Conservation (phyloP, 2,329 filamentous ascomycete species). For the Rugonectria rugulosa region DNA sequence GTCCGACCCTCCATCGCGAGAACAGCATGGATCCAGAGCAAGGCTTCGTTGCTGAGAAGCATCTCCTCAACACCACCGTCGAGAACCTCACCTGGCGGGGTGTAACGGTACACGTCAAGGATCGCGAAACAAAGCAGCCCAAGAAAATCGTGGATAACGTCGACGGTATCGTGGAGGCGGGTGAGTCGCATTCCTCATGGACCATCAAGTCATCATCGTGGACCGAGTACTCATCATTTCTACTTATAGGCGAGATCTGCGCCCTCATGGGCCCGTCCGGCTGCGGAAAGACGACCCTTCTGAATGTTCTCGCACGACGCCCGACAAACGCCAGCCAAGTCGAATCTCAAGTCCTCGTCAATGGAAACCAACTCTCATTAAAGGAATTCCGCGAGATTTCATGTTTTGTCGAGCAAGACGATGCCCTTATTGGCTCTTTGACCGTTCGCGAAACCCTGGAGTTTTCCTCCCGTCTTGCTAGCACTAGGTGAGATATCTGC, state of each 20-base stretch:
- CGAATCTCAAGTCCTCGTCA: constrained; percentile 59
- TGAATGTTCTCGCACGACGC: constrained; percentile 77
- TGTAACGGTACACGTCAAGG: constrained; percentile 76
- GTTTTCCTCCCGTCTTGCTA: constrained; percentile 77
- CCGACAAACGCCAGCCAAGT: constrained; percentile 52
- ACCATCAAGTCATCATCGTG: neutral
- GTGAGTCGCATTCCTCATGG: constrained; percentile 44
- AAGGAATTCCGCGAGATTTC: constrained; percentile 69
- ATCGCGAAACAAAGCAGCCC: constrained; percentile 68
- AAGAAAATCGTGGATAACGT: constrained; percentile 70
- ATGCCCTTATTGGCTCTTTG: constrained; percentile 81
- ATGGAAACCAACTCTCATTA: constrained; percentile 63
- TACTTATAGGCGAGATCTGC: constrained; percentile 67
- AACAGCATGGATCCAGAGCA: constrained; percentile 36
- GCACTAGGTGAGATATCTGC: constrained; percentile 51
- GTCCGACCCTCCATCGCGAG: constrained; percentile 10
- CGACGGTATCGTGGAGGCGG: constrained; percentile 70
- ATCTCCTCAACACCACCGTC: constrained; percentile 70
- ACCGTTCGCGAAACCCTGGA: constrained; percentile 82
- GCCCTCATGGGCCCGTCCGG: constrained; percentile 82
- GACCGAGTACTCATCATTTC: neutral
- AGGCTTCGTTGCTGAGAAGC: constrained; percentile 47
- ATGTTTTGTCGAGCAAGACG: constrained; percentile 87
- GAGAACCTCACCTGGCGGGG: constrained; percentile 70
- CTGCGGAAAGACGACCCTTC: constrained; percentile 82